Conservation (phyloP, 495 filamentous ascomycete species). For the Lepidopterella palustris region DNA sequence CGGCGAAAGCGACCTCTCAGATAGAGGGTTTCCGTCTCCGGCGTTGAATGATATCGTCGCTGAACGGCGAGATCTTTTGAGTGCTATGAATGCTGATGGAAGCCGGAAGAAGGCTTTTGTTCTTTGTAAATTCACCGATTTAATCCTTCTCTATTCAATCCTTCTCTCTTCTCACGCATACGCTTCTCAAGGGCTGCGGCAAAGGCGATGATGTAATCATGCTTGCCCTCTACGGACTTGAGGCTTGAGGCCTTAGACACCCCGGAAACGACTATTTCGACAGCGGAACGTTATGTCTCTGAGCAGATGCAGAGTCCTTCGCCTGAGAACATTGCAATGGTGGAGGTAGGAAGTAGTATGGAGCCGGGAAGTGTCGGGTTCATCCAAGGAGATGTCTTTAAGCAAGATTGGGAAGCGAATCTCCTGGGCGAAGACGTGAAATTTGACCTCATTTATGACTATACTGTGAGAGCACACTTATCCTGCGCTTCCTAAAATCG, state of each 20-base stretch:
- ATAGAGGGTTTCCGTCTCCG: too few species aligned
- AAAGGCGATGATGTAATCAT: slow-evolving; percentile 37
- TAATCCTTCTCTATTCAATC: too few species aligned
- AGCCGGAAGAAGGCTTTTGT: too few species aligned
- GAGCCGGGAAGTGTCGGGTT: not conserved
- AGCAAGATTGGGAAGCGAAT: not conserved
- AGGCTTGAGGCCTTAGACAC: slow-evolving; percentile 35
- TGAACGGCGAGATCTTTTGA: too few species aligned
- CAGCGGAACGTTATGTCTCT: slow-evolving; percentile 24
- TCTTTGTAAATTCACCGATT: too few species aligned
- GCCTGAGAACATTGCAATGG: not conserved
- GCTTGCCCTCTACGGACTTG: slow-evolving; percentile 37
- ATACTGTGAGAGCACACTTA: not conserved
- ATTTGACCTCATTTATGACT: slow-evolving; percentile 4
- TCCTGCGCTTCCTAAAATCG: not conserved
- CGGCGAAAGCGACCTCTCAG: too few species aligned
- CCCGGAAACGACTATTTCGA: slow-evolving; percentile 27
- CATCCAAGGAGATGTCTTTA: slow-evolving; percentile 3
- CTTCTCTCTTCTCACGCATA: too few species aligned
- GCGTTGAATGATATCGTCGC: too few species aligned
- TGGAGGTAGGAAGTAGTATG: not conserved
- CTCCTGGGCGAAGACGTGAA: not conserved
- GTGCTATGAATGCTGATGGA: too few species aligned
- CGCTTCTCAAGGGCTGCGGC: slow-evolving; percentile 40
- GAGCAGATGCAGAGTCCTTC: not conserved